These are phyloP conservation scores for Neurospora crassa DNA, from an alignment of 2,329 filamentous ascomycete species.

Conservation along the genomic window DNA sequence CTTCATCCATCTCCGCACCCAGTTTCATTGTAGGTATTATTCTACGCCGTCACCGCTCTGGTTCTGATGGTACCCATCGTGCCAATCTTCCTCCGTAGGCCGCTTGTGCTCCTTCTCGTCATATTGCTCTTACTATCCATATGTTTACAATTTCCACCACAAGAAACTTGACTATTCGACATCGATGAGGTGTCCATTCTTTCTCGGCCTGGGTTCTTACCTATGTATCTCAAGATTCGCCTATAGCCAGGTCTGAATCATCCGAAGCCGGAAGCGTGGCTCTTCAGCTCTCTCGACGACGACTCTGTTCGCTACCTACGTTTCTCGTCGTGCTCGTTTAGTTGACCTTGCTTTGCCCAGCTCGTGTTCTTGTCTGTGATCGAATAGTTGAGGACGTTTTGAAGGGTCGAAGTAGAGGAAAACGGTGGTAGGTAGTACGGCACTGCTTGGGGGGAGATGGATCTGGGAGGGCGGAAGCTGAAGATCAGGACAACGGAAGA, in stretches of 20 bases:
- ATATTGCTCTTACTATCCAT: not conserved
- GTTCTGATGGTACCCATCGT: not conserved
- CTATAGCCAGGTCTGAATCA: not conserved
- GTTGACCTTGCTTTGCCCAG: not conserved
- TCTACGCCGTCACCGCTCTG: no score
- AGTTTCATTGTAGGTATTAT: no score
- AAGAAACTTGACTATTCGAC: not conserved
- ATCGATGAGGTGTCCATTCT: not conserved
- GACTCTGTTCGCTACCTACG: not conserved
- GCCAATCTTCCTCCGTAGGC: not conserved
- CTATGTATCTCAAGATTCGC: not conserved
- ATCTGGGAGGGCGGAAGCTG: no score
- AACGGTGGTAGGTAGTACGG: not conserved
- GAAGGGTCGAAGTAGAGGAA: not conserved
- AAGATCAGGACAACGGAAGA: no score
- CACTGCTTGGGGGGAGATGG: not conserved
- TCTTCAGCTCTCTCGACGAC: not conserved
- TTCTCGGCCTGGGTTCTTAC: not conserved
- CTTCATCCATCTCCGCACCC: no score
- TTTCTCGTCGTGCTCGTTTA: not conserved
- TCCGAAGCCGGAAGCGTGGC: not conserved
- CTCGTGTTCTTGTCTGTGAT: not conserved
- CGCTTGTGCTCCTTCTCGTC: not conserved
- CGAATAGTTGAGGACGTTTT: not conserved
- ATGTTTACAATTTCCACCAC: not conserved